Base-by-base conservation (phyloP, 2,329 filamentous ascomycete species). In the Fusarium mundagurra region DNA sequence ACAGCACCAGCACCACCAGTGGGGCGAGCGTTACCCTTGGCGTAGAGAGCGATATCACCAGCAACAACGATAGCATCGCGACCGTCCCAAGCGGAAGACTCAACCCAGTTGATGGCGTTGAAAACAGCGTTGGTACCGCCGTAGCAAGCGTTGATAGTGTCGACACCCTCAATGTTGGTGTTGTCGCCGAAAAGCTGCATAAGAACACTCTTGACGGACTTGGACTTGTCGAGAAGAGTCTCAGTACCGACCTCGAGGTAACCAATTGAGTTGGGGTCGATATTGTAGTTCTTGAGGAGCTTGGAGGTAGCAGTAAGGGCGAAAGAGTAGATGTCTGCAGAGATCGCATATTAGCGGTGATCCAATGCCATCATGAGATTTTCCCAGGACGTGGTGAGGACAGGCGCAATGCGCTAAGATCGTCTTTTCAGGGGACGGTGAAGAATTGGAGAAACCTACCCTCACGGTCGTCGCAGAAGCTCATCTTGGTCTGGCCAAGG, bases 401-500 rank as follows among this genome's bases (percentile, higher is more conserved):
- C 64, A 41, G 50, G 39, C 45, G 47, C 53, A 61, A 60, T 24
- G 43, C 71, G 48, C 71, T 63, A 57, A 64, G 41, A 48, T 68
- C 31, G 31, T n/a, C 45, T 60, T 60, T 43, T 57, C 59, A 51
- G 47, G 66, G 65, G 64, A 62, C 64, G 66, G 55, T 69, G 64
- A 59, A 51, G 59, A 55, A 67, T 55, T 64, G 73, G 51, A 61
- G 51, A 67, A 75, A 70, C 55, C 73, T 83, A 95, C 93, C 93
- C 87, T 96, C 94, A 81, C 93, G 91, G 82, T 96, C 94, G 85
- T 96, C 94, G 83, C 94, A 96, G 86, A 96, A 96, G 88, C 91
- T 92, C 94, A 96, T 96, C 87, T 93, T 94, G 82, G 93, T 96
- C 89, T 96, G 94, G 80, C 94, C 94, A 65, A 96, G 92, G 83